These are phyloP conservation scores for Glomus cerebriforme DNA, from an alignment of 192 early-diverging fungal genomes.

Conservation along the genomic window DNA sequence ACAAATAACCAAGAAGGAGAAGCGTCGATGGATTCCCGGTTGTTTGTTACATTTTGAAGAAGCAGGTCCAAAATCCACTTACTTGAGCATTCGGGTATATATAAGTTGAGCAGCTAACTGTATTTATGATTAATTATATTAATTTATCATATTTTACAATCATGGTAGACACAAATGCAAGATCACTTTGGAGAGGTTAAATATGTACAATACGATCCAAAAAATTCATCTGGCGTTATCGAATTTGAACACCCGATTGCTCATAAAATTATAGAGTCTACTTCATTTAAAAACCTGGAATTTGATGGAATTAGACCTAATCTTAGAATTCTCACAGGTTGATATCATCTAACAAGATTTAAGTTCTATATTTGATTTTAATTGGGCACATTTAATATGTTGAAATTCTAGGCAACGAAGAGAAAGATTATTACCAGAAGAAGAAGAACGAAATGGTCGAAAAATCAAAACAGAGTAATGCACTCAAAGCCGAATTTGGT, in stretches of 20 bases:
- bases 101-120: neutral
- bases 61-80: neutral
- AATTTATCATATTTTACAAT: neutral
- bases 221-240: neutral
- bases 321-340: neutral
- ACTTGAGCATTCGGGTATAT: neutral
- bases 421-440: neutral
- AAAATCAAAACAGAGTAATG: neutral
- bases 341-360: neutral
- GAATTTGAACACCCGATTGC: constrained; percentile 6
- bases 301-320: constrained; percentile 5
- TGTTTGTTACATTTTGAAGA: constrained; percentile 4
- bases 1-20: neutral
- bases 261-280: neutral
- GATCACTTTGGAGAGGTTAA: neutral
- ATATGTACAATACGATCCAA: neutral
- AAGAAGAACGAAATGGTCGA: neutral
- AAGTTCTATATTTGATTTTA: neutral
- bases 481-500: neutral
- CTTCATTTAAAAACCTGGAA: neutral
- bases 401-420: neutral
- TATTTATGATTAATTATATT: neutral
- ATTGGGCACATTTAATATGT: neutral
- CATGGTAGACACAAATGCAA: neutral
- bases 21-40: neutral